Percentiles rank a stretch among this genome's conserved stretches.
Conservation (phyloP, 2,329 filamentous ascomycete genomes). For the Zymoseptoria brevis region DNA sequence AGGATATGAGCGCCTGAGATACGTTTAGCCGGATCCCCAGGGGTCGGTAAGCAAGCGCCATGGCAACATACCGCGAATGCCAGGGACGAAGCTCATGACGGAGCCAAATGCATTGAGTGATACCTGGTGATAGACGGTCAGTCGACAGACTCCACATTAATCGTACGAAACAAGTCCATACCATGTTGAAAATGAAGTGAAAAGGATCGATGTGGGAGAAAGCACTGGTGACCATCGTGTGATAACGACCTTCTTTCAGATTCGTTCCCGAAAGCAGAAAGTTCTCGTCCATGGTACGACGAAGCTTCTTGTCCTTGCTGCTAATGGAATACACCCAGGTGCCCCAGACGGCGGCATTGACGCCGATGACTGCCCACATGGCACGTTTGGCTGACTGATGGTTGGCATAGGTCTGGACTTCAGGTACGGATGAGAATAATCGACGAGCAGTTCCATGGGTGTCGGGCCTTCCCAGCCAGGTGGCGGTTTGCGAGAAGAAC, state of each 20-base stretch:
- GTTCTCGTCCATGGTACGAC: constrained; percentile 20
- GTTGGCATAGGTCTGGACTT: neutral
- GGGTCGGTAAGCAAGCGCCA: neutral
- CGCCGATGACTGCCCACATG: constrained; percentile 32
- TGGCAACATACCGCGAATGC: constrained; percentile 15
- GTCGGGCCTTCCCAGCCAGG: neutral
- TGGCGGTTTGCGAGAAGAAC: neutral
- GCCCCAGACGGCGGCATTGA: constrained; percentile 35
- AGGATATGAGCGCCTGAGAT: constrained; percentile 13
- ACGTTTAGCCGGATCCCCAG: neutral
- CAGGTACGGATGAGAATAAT: neutral
- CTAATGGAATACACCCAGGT: constrained; percentile 29
- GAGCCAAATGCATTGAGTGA: constrained; percentile 32
- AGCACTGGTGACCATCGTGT: constrained; percentile 32
- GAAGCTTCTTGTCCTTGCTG: constrained; percentile 15
- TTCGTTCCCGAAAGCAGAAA: constrained; percentile 28
- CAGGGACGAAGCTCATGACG: constrained; percentile 26
- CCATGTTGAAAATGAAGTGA: constrained; percentile 37
- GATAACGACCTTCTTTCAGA: constrained; percentile 27
- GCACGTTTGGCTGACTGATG: constrained; percentile 10
- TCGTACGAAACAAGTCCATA: neutral
- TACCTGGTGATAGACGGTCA: constrained; percentile 30
- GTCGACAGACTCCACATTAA: neutral
- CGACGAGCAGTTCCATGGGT: neutral
- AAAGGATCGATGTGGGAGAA: constrained; percentile 32